Conservation (phyloP, 129 eudicot genomes). For the Chrysanthemum makinoi region DNA sequence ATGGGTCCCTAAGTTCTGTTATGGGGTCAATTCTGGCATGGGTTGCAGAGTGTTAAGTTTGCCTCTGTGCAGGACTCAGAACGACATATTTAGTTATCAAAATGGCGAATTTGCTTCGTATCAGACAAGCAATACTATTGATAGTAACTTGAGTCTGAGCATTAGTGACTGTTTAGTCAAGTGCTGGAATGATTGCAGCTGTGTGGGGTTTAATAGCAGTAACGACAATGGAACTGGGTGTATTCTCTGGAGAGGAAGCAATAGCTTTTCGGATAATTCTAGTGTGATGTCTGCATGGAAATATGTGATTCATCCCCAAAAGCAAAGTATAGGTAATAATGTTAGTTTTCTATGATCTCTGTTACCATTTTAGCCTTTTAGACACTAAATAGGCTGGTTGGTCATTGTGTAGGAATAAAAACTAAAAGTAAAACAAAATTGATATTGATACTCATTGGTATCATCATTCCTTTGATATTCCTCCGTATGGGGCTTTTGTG, state of each 20-base stretch:
- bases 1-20: constrained; percentile 10
- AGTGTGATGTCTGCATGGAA: background rate
- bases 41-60: constrained; percentile 14
- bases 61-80: background rate
- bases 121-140: background rate
- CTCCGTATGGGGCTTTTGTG: constrained; percentile 14
- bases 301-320: constrained; percentile 6
- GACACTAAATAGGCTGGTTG: background rate
- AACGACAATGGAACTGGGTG: constrained; percentile 26
- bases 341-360: background rate
- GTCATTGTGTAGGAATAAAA: constrained; percentile 4
- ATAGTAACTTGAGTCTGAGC: constrained; percentile 22
- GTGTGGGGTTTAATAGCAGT: constrained; percentile 24
- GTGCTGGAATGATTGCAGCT: constrained; percentile 45
- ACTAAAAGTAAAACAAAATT: background rate
- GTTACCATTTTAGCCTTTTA: background rate
- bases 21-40: background rate
- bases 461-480: background rate
- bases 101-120: background rate
- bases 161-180: constrained; percentile 36
- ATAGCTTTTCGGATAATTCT: background rate
- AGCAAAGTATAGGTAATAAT: background rate
- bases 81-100: background rate
- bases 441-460: constrained; percentile 8
- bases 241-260: background rate